Percentiles rank a stretch among this genome's conserved stretches.
phyloP scores from a whole-genome alignment of 2,329 filamentous ascomycete species.

The Trichoderma sp. region DNA sequence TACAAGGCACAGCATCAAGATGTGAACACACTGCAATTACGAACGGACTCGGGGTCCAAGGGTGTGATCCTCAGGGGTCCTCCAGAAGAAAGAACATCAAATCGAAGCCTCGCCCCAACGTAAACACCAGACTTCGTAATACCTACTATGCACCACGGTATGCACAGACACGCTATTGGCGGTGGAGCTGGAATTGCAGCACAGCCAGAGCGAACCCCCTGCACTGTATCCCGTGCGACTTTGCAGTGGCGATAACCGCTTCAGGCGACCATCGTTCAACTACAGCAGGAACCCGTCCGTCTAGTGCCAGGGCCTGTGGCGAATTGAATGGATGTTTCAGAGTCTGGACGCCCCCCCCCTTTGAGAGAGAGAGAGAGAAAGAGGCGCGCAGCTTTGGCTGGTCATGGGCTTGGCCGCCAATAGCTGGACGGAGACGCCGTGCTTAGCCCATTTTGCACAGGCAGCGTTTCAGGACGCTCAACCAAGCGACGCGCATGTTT shows the following conservation, averaged over 20 bases:
- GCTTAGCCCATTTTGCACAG: neutral
- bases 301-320: neutral
- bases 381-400: neutral
- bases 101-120: neutral
- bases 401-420: neutral
- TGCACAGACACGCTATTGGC: neutral
- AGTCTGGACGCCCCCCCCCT: neutral
- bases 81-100: neutral
- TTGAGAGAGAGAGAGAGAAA: neutral
- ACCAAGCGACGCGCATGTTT: neutral
- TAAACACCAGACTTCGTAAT: neutral
- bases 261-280: neutral
- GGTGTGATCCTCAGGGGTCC: neutral
- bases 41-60: neutral
- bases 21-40: neutral
- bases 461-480: neutral
- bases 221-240: neutral
- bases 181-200: neutral
- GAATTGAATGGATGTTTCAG: neutral
- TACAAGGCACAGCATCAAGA: neutral
- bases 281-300: conserved; percentile 16
- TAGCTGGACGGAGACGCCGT: neutral
- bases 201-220: neutral
- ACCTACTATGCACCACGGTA: neutral
- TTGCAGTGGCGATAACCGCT: conserved; percentile 7